Conservation (phyloP, 78 protist genomes). For the Emiliania huxleyi region DNA sequence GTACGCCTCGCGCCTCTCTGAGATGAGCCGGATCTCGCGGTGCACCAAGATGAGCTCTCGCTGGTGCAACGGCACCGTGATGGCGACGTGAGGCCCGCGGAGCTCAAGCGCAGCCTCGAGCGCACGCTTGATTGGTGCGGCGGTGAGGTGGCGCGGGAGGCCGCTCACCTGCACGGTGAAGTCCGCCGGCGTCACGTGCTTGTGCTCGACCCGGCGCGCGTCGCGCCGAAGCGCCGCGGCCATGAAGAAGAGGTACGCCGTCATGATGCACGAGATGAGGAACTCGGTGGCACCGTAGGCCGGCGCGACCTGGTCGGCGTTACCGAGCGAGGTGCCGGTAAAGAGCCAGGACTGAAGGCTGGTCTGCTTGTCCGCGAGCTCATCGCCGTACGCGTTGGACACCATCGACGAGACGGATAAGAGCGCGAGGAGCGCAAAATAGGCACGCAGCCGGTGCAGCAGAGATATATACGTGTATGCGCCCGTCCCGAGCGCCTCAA, state of each 20-base stretch:
- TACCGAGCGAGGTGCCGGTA: neutral
- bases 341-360: neutral
- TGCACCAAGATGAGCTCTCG: too few species aligned
- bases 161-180: neutral
- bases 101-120: neutral
- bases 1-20: too few species aligned
- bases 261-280: neutral
- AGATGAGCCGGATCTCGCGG: too few species aligned
- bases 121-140: neutral
- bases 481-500: too few species aligned
- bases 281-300: neutral
- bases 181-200: neutral
- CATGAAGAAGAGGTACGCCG: neutral
- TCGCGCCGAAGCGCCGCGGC: neutral
- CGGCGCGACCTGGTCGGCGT: neutral
- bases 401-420: neutral
- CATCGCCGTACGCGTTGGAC: neutral
- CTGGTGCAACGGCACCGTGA: too few species aligned
- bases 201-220: neutral
- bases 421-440: neutral
- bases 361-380: neutral
- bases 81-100: too few species aligned
- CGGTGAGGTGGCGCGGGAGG: neutral
- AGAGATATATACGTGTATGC: too few species aligned
- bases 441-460: too few species aligned